Conservation (phyloP, 805 yeast species). For the Phaffomyces thermotolerans region DNA sequence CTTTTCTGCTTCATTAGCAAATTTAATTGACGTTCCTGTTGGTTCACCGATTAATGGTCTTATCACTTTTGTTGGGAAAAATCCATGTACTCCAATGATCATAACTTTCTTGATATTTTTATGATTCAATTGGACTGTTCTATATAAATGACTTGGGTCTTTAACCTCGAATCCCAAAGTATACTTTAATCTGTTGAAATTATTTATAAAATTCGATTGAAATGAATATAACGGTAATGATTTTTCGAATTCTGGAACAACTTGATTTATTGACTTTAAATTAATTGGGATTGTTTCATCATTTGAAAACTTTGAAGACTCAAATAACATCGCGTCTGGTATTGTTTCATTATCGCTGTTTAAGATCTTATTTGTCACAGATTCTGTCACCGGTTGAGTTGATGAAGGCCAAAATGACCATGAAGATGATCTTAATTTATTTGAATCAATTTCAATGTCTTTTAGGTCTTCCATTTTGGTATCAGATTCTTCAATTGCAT, state of each 20-base stretch:
- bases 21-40: slow-evolving; percentile 88
- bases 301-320: slow-evolving; percentile 8
- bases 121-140: slow-evolving; percentile 11
- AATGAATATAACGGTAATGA: slow-evolving; percentile 18
- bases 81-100: slow-evolving; percentile 93
- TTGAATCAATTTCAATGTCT: slow-evolving; percentile 1
- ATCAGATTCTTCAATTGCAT: slow-evolving; percentile 1
- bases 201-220: slow-evolving; percentile 14
- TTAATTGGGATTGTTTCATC: background rate
- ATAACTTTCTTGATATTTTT: slow-evolving; percentile 48
- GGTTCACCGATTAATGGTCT: slow-evolving; percentile 91
- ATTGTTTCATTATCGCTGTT: slow-evolving; percentile 2
- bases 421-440: slow-evolving; percentile 9
- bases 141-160: slow-evolving; percentile 22
- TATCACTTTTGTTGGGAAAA: slow-evolving; percentile 82
- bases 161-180: slow-evolving; percentile 21
- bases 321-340: slow-evolving; percentile 22
- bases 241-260: slow-evolving; percentile 22
- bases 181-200: slow-evolving; percentile 18
- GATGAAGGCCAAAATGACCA: slow-evolving; percentile 23
- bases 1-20: slow-evolving; percentile 84
- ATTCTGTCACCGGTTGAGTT: slow-evolving; percentile 2
- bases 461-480: slow-evolving; percentile 1
- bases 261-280: slow-evolving; percentile 12
- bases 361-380: slow-evolving; percentile 15